These are phyloP conservation scores for Scheffersomyces cryptocercus DNA, from an alignment of 1,139 yeast species.

Conservation along the genomic window DNA sequence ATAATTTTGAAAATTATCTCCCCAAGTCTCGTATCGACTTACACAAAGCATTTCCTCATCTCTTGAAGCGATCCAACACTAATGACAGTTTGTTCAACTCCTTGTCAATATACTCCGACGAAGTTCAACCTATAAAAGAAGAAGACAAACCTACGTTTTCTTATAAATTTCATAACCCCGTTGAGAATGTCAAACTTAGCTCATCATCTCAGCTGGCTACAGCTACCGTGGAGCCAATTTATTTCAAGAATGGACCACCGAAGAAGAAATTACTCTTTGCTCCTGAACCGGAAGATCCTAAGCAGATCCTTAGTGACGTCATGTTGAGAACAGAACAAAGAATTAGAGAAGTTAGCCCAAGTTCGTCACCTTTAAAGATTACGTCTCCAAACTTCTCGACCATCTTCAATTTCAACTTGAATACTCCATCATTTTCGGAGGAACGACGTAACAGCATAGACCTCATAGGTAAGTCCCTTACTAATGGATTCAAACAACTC, in stretches of 20 bases:
- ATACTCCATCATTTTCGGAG: conserved; percentile 6
- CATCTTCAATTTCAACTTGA: conserved; percentile 10
- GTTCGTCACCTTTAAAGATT: conserved; percentile 3
- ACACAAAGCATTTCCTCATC: conserved; percentile 33
- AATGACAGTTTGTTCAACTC: conserved; percentile 24
- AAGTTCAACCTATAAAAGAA: conserved; percentile 5
- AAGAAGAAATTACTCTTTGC: conserved; percentile 1
- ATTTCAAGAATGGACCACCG: conserved; percentile 11
- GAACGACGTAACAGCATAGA: conserved; percentile 9
- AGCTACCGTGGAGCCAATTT: conserved; percentile 34
- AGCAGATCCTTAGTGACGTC: conserved; percentile 20
- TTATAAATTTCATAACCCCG: conserved; percentile 42
- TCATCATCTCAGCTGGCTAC: conserved; percentile 18
- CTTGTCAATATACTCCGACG: conserved; percentile 2
- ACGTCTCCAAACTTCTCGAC: conserved; percentile 6
- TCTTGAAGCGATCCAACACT: conserved; percentile 25
- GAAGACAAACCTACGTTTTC: conserved; percentile 4
- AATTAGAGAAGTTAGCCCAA: conserved; percentile 5
- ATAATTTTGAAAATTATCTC: conserved; percentile 35
- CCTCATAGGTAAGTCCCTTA: conserved; percentile 15
- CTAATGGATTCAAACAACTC: conserved; percentile 20
- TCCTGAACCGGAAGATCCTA: conserved; percentile 8
- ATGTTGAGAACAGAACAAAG: conserved; percentile 13
- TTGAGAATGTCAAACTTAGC: conserved; percentile 25
- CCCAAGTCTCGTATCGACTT: conserved; percentile 38